These are phyloP conservation scores for Aspergillus sp. DNA, from an alignment of 2,329 filamentous ascomycete genomes.

Conservation along the genomic window DNA sequence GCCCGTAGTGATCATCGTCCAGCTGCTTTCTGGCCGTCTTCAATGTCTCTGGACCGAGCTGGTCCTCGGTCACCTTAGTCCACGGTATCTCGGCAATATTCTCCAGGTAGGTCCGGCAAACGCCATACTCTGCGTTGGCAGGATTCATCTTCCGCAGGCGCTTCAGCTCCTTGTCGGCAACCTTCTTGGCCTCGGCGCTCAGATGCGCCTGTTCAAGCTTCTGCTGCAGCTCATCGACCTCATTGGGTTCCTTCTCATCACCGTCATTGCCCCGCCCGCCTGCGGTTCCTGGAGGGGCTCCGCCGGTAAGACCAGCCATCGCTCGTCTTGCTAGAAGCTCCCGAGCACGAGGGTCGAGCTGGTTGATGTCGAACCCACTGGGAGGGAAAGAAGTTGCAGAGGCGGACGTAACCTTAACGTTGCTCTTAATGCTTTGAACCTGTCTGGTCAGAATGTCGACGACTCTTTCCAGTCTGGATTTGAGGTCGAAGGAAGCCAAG, in stretches of 20 bases:
- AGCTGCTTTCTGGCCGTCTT: constrained; percentile 75
- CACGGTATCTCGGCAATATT: constrained; percentile 91
- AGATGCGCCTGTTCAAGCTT: constrained; percentile 73
- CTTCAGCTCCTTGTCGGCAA: constrained; percentile 82
- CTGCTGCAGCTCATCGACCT: constrained; percentile 85
- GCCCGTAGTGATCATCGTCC: constrained; percentile 89
- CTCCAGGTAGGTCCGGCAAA: constrained; percentile 86
- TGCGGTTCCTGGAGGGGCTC: constrained; percentile 32
- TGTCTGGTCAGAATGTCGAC: constrained; percentile 77
- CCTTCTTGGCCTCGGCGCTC: constrained; percentile 73
- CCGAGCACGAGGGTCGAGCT: constrained; percentile 40
- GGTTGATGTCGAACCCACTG: constrained; percentile 46
- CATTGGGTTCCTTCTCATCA: constrained; percentile 75
- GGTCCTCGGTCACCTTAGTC: constrained; percentile 74
- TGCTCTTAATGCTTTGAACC: constrained; percentile 74
- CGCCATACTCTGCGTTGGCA: constrained; percentile 90
- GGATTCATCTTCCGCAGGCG: constrained; percentile 91
- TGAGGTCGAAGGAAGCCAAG: constrained; percentile 68
- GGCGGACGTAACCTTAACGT: constrained; percentile 73
- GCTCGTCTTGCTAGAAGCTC: constrained; percentile 34
- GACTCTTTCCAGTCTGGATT: constrained; percentile 68
- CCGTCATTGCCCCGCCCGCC: constrained; percentile 43
- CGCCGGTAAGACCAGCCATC: constrained; percentile 36
- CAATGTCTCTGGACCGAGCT: constrained; percentile 71
- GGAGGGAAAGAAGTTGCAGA: constrained; percentile 57